A percentile compares a stretch with the other conserved stretches of the same genome.
These are phyloP conservation scores for Cercospora zeae-maydis DNA, from an alignment of 2,329 filamentous ascomycete species.

Conservation along the genomic window DNA sequence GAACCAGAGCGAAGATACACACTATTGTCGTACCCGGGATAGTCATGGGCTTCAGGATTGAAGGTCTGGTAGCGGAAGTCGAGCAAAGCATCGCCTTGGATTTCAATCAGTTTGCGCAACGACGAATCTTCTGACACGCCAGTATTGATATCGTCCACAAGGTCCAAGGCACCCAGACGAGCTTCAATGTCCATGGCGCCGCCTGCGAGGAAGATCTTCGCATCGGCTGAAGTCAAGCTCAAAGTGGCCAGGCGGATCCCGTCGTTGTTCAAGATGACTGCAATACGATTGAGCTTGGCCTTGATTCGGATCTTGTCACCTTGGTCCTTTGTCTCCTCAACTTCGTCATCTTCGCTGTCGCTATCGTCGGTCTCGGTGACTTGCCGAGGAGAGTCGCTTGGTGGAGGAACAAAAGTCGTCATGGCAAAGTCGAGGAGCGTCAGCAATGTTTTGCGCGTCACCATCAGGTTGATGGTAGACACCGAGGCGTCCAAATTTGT, in stretches of 20 bases:
- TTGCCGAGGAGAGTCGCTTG: constrained; percentile 20
- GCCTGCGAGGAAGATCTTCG: constrained; percentile 81
- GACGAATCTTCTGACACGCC: constrained; percentile 78
- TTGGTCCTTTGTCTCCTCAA: constrained; percentile 50
- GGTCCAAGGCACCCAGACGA: constrained; percentile 77
- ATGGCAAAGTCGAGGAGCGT: constrained; percentile 93
- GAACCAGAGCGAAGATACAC: constrained; percentile 88
- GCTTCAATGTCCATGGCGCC: constrained; percentile 85
- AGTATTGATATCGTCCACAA: constrained; percentile 91
- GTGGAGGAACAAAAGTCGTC: constrained; percentile 68
- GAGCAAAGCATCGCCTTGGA: constrained; percentile 90
- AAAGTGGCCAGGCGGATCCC: constrained; percentile 90
- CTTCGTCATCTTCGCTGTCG: constrained; percentile 34
- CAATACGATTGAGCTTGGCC: constrained; percentile 87
- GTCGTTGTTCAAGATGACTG: constrained; percentile 94
- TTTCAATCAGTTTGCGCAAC: constrained; percentile 82
- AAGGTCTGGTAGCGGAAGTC: constrained; percentile 98
- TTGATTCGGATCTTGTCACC: constrained; percentile 79
- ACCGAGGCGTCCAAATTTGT: constrained; percentile 88
- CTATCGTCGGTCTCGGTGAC: constrained; percentile 23
- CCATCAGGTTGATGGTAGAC: constrained; percentile 92
- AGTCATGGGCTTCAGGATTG: constrained; percentile 68
- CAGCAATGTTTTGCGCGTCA: constrained; percentile 87
- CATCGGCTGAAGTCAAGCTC: constrained; percentile 86
- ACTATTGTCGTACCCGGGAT: constrained; percentile 92